Conservation (phyloP, 2,329 filamentous ascomycete genomes). For the Peltaster fructicola region DNA sequence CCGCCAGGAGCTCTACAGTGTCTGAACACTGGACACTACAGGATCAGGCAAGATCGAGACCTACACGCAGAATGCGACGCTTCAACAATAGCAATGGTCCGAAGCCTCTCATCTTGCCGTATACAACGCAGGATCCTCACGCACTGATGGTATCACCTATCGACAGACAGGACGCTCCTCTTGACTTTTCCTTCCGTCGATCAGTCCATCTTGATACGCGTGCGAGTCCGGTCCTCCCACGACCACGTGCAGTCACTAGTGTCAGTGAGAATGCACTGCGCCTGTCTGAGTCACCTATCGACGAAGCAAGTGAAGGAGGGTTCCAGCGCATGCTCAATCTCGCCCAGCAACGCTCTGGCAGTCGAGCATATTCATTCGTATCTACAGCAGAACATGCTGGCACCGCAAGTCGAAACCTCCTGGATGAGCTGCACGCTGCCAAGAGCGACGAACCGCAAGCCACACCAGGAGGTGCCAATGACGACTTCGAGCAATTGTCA, state of each 20-base stretch:
- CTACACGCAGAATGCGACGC: constrained; percentile 17
- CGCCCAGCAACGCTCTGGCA: too few relatives aligned
- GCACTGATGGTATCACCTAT: constrained; percentile 13
- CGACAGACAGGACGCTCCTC: constrained; percentile 9
- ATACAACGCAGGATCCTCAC: constrained; percentile 13
- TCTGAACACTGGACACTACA: constrained; percentile 8
- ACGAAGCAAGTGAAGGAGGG: too few relatives aligned
- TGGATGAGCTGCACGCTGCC: constrained; percentile 17
- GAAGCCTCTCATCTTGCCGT: constrained; percentile 19
- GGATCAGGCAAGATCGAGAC: constrained; percentile 8
- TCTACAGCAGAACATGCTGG: constrained; percentile 1
- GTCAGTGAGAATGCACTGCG: constrained; percentile 1
- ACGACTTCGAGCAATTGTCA: constrained; percentile 2
- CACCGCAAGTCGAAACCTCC: constrained; percentile 13
- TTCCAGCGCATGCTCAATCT: too few relatives aligned
- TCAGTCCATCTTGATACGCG: constrained; percentile 1
- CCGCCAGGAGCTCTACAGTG: constrained; percentile 1
- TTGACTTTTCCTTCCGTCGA: constrained; percentile 5
- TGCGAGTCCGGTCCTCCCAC: background rate
- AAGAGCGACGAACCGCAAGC: constrained; percentile 1
- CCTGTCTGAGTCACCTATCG: too few relatives aligned
- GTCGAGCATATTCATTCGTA: too few relatives aligned
- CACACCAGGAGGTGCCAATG: background rate
- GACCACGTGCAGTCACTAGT: background rate
- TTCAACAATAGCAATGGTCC: constrained; percentile 19